Base-by-base conservation (phyloP, 2,329 filamentous ascomycete species). In the Kalmusia sp. region DNA sequence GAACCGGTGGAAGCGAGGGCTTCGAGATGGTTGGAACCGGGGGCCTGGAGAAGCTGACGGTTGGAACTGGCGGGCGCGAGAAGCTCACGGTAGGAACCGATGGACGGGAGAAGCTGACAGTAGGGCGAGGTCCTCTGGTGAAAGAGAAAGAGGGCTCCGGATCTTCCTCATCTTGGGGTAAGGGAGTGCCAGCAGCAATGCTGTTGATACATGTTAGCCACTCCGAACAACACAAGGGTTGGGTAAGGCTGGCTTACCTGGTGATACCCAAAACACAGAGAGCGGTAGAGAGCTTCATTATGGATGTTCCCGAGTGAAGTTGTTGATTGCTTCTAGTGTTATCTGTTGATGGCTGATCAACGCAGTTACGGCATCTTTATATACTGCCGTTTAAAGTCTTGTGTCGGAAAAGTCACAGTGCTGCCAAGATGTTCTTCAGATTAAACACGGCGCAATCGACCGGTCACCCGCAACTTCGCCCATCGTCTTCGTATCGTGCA, bases 281-380 rank as follows among this genome's bases (percentile, higher is more conserved):
- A 45, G 63, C 44, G 39, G 62, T 59, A 27, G 58, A 56, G 56
- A 70, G 45, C 62, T 68, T 70, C 66, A 70, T 69, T 25, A 39
- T 66, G 59, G 52, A 46, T 46, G 33, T 43, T 34, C 25, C 46
- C 41, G 45, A 33, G 46, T 28, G 41, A 28, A 33, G 28, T 21
- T 24, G n/a, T n/a, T n/a, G n/a, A n/a, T n/a, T n/a, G n/a, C n/a
- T n/a, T n/a, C n/a, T n/a, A n/a, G n/a, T n/a, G n/a, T n/a, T n/a
- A n/a, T 22, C 27, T 59, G 43, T 30, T 40, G 19, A n/a, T 55
- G 12, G 11, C 27, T 11, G 30, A 27, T 37, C 25, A 15, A 48
- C 15, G 47, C 19, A 35, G 19, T 37, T 27, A 31, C 8, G 30
- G 30, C 27, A 14, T 49, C 46, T 55, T 63, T 67, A 64, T 64